Evolutionary conservation across 1,139 yeast genomes (phyloP), one percentile per base, ranked within the genome.

Genomic region (Wickerhamomyces sp.): DNA sequence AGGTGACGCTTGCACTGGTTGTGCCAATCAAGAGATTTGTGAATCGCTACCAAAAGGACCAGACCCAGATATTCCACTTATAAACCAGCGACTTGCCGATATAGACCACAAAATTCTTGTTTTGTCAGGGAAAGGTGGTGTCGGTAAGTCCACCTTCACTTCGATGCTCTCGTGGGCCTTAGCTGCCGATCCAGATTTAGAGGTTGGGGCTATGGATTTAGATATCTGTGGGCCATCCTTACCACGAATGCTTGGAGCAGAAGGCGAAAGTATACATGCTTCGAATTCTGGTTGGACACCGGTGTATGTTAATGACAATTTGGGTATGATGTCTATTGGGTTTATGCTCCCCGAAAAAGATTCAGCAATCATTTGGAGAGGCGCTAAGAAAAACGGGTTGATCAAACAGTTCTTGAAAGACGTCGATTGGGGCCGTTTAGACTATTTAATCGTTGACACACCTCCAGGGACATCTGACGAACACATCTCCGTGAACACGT

Each of bases 401-500:
- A 91, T 93, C 39, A 93, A 93, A 53, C 96, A 88, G 62, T 93
- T 93, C 53, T 67, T 93, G 40, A 88, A 86, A 55, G 97, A 91
- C 51, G 97, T 91, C 3, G 87, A 87, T 51, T 93, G 99, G 99
- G 96, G 95, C 2, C 80, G 79, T 33, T 65, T 93, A 38, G 97
- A 93, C 59, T 91, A 86, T 54, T 66, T 93, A 49, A 73, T 93
- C 13, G 85, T 93, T 6, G 99, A 93, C 52, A 93, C 99, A 0
- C 99, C 98, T 0, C 99, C 99, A 0, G 98, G 99, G 0, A 91
- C 99, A 0, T 83, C 96, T 0, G 99, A 93, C 58, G 99, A 93
- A 57, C 99, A 93, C 59, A 68, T 93, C 31, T 79, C 95, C 8
- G 89, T 91, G 18, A 86, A 91, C 28, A 79, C 85, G 31, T 89